Conservation (phyloP, 2,329 filamentous ascomycete species). For the Epichloe coenophiala region DNA sequence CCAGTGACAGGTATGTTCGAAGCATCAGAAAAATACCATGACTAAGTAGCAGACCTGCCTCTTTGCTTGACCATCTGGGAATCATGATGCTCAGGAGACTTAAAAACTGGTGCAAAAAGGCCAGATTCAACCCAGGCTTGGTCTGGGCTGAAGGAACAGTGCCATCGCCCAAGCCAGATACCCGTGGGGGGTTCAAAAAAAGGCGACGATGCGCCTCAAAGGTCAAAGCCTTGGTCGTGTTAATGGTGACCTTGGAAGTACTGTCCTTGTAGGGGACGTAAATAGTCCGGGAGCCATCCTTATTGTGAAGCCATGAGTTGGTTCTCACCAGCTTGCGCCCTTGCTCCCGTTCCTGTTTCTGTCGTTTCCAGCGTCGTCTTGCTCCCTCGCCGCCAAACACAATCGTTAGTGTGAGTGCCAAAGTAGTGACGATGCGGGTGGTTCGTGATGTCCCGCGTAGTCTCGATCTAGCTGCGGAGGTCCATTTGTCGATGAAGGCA, state of each 20-base stretch:
- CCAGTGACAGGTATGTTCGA: constrained; percentile 82
- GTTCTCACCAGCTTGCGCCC: constrained; percentile 70
- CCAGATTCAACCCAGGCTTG: constrained; percentile 87
- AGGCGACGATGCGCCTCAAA: constrained; percentile 92
- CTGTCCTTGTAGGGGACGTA: constrained; percentile 85
- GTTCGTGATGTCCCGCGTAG: constrained; percentile 54
- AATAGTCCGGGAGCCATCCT: constrained; percentile 88
- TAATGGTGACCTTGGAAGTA: constrained; percentile 82
- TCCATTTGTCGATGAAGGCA: constrained; percentile 48
- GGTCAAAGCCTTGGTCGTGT: constrained; percentile 79
- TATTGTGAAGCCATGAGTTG: constrained; percentile 86
- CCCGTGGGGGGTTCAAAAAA: constrained; percentile 81
- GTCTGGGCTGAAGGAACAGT: constrained; percentile 76
- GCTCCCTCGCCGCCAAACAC: constrained; percentile 66
- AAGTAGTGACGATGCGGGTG: constrained; percentile 60
- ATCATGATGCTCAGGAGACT: constrained; percentile 97
- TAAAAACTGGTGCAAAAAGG: constrained; percentile 96
- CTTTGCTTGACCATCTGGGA: constrained; percentile 87
- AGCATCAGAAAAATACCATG: constrained; percentile 84
- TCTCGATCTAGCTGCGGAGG: constrained; percentile 34
- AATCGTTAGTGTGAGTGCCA: constrained; percentile 65
- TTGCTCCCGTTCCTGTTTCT: constrained; percentile 66
- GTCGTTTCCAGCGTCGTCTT: constrained; percentile 62
- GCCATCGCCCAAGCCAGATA: constrained; percentile 62
- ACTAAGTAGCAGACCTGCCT: constrained; percentile 77